Base-by-base conservation (phyloP, 352 stramenopile species). In the Proteromonas lacertae region DNA sequence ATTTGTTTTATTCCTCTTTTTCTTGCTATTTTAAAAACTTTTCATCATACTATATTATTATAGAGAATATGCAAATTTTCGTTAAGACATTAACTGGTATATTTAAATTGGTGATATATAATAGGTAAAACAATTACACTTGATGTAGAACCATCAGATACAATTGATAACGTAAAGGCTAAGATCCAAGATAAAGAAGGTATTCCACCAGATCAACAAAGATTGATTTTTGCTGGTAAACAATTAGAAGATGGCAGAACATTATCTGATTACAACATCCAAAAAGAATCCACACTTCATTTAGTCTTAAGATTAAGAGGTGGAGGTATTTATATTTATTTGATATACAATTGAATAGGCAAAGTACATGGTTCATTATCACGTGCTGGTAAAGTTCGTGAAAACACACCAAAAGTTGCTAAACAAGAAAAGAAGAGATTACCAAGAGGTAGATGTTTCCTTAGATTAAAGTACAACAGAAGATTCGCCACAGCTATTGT, bases 101-200 rank as follows among this genome's bases (percentile, higher is more conserved):
- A 35, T n/a, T n/a, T n/a, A n/a, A n/a, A n/a, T n/a, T n/a, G n/a
- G n/a, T n/a, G n/a, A n/a, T n/a, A n/a, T n/a, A n/a, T n/a, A n/a
- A n/a, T n/a, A n/a, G n/a, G n/a, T 16, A 97, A 97, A 61, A 98
- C 83, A 42, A 97, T 99, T 66, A 96, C 88, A 38, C 63, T 96
- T 35, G 84, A 97, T 64, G 86, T 97, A 30, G 87, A 99, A 61
- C 76, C 87, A 28, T 83, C 65, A 28, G 88, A 99, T 60, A 91
- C 75, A 45, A 96, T 96, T 67, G 83, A 96, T 59, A 96, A 94
- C 66, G 84, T 99, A 43, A 97, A 97, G 73, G 66, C 78, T 46
- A 97, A 96, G 75, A 97, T 98, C 53, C 88, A 99, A 66, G 87
- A 99, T 62, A 96, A 96, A 72, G 88, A 99, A 62, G 88, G 86